These are phyloP conservation scores for Myxozyma sirexii DNA, from an alignment of 805 yeast genomes.

Conservation along the genomic window DNA sequence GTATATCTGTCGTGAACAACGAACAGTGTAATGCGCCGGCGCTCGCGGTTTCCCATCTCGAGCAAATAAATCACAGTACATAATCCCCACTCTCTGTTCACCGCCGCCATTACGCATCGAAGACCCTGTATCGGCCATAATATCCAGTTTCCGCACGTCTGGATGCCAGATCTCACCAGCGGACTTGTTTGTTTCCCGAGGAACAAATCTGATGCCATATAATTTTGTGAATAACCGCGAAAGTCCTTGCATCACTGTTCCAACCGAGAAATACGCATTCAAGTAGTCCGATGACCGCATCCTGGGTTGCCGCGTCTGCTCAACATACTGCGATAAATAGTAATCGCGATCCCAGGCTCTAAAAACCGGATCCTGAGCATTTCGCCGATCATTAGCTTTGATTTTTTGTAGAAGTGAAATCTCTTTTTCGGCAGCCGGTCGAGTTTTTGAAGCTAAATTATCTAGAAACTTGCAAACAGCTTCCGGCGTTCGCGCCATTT, in stretches of 20 bases:
- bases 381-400: constrained; percentile 40
- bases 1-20: constrained; percentile 83
- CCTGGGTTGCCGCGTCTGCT: constrained; percentile 41
- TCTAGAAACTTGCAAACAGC: constrained; percentile 71
- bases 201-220: constrained; percentile 76
- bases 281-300: constrained; percentile 50
- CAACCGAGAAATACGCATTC: constrained; percentile 77
- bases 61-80: constrained; percentile 86
- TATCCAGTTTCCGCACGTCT: constrained; percentile 81
- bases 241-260: constrained; percentile 82
- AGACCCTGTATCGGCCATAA: constrained; percentile 63
- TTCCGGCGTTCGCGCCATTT: constrained; percentile 83
- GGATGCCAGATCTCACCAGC: constrained; percentile 86
- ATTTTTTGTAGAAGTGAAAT: constrained; percentile 46
- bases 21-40: constrained; percentile 95
- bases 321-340: constrained; percentile 45
- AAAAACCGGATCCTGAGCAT: constrained; percentile 48
- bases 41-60: constrained; percentile 68
- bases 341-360: constrained; percentile 95
- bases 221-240: constrained; percentile 67
- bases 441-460: constrained; percentile 57
- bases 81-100: constrained; percentile 61
- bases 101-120: constrained; percentile 3
- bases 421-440: constrained; percentile 62
- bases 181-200: constrained; percentile 52